Percentiles rank a stretch among this genome's conserved stretches.
Evolutionary conservation across 2,329 filamentous ascomycete genomes (phyloP).

Genomic region (Chaetomiaceae sp.): DNA sequence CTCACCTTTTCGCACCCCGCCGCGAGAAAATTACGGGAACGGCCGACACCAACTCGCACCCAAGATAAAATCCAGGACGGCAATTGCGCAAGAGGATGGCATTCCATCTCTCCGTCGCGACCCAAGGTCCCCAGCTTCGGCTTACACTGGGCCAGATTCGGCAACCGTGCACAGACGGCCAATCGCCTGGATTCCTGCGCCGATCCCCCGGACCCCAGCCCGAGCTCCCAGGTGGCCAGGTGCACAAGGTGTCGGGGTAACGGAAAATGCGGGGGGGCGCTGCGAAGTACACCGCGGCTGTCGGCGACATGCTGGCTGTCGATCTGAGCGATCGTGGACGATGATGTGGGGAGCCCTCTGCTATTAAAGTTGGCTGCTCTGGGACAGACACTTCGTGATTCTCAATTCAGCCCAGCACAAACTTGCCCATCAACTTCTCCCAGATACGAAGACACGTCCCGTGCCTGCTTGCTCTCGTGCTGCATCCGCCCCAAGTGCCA

Average conservation of each 20-base stretch:
- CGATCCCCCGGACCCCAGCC: constrained; percentile 17
- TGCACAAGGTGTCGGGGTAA: constrained; percentile 19
- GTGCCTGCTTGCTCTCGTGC: no score
- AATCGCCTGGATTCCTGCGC: constrained; percentile 14
- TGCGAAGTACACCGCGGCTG: constrained; percentile 2
- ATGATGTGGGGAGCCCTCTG: neutral
- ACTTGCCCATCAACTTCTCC: no score
- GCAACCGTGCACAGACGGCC: constrained; percentile 1
- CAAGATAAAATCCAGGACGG: no score
- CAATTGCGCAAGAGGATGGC: no score
- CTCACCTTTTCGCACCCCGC: no score
- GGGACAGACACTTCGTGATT: no score
- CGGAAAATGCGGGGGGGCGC: constrained; percentile 18
- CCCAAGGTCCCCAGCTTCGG: neutral
- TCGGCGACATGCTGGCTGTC: neutral
- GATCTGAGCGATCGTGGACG: neutral
- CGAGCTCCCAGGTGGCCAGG: no score
- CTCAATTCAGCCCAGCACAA: no score
- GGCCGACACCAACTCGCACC: no score
- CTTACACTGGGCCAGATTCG: constrained; percentile 3
- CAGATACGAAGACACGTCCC: no score
- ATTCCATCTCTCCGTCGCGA: neutral
- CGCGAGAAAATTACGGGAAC: no score
- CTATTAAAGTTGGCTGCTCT: neutral
- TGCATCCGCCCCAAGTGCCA: no score